phyloP scores from a whole-genome alignment of 1,139 yeast genomes.

The Fermentozyma sake region DNA sequence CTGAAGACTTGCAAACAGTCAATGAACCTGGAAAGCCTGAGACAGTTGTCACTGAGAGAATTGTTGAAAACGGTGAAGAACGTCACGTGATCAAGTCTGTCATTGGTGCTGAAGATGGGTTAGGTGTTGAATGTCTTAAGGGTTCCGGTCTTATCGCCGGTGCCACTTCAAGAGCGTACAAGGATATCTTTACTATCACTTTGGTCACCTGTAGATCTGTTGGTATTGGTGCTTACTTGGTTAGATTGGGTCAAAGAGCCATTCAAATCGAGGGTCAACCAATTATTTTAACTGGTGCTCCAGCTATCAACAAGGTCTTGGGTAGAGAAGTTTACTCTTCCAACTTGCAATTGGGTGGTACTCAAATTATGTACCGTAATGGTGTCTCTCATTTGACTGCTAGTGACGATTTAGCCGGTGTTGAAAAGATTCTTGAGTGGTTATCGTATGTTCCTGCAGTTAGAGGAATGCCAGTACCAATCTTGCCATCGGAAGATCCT shows the following conservation, averaged over 20 bases:
- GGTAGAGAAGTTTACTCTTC: constrained; percentile 97
- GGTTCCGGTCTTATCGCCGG: constrained; percentile 99
- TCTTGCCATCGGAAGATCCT: constrained; percentile 70
- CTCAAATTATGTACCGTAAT: constrained; percentile 96
- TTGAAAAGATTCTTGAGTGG: constrained; percentile 92
- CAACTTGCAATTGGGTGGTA: constrained; percentile 96
- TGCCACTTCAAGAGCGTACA: constrained; percentile 95
- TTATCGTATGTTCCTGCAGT: constrained; percentile 92
- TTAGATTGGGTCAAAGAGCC: constrained; percentile 97
- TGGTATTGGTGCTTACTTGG: constrained; percentile 98
- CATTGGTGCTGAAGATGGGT: constrained; percentile 91
- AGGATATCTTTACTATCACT: constrained; percentile 93
- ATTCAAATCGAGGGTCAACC: constrained; percentile 99
- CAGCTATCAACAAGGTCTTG: constrained; percentile 91
- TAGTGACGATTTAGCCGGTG: constrained; percentile 92
- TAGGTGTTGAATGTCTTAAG: constrained; percentile 96
- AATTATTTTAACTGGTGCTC: constrained; percentile 96
- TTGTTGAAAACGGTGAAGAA: constrained; percentile 80
- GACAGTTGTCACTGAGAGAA: constrained; percentile 69
- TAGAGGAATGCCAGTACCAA: constrained; percentile 88
- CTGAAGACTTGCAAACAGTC: constrained; percentile 60
- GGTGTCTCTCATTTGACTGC: constrained; percentile 99
- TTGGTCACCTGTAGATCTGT: constrained; percentile 97
- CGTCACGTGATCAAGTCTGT: constrained; percentile 79
- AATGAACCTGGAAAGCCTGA: constrained; percentile 56